A percentile compares a stretch with the other conserved stretches of the same genome.
These are phyloP conservation scores for Psilocybe subaeruginosa DNA, from an alignment of 768 basidiomycete genomes.

Conservation along the genomic window DNA sequence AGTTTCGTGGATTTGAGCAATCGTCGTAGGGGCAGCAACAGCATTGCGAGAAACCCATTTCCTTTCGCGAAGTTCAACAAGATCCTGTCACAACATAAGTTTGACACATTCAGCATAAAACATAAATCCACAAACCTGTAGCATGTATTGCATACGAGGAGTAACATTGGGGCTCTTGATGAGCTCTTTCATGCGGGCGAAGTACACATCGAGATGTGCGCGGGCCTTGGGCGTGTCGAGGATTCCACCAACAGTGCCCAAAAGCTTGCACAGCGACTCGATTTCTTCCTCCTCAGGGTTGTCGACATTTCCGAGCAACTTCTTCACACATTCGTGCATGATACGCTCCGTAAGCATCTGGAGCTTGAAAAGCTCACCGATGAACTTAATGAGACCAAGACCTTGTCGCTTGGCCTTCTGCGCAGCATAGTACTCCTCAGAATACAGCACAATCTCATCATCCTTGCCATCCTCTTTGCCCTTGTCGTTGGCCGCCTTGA, in stretches of 20 bases:
- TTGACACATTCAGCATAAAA: conserved; percentile 4
- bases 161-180: conserved; percentile 74
- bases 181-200: conserved; percentile 86
- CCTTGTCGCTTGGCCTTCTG: conserved; percentile 98
- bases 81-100: conserved; percentile 57
- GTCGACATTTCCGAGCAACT: conserved; percentile 89
- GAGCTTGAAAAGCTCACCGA: conserved; percentile 98
- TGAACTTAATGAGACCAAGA: conserved; percentile 96
- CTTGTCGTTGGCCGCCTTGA: conserved; percentile 67
- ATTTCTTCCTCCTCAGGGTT: conserved; percentile 98
- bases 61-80: conserved; percentile 84
- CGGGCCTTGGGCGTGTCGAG: conserved; percentile 84
- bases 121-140: conserved; percentile 64
- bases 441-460: conserved; percentile 82
- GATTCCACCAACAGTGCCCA: conserved; percentile 84
- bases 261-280: conserved; percentile 91
- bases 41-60: conserved; percentile 79
- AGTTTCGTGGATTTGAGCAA: conserved; percentile 86
- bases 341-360: conserved; percentile 97
- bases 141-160: conserved; percentile 93
- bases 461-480: conserved; percentile 43
- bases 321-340: conserved; percentile 99
- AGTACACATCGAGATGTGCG: conserved; percentile 92
- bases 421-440: conserved; percentile 94
- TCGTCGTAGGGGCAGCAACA: conserved; percentile 80